These are phyloP conservation scores for Aquilaria malaccensis DNA, from an alignment of 345 rosid genomes.

Conservation along the genomic window DNA sequence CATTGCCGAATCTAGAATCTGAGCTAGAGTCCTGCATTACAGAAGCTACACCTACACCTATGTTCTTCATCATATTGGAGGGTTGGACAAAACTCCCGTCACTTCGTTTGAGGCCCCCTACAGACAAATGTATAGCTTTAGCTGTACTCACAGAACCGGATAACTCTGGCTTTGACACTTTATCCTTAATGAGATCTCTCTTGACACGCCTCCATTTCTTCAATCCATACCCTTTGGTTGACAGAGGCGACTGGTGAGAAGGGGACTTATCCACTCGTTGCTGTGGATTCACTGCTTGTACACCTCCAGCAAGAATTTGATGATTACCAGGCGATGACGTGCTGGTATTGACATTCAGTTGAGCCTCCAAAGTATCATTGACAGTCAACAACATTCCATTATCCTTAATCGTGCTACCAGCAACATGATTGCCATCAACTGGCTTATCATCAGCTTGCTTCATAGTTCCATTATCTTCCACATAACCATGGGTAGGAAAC, in stretches of 20 bases:
- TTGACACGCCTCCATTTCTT: slow-evolving; percentile 79
- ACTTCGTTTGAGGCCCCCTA: slow-evolving; percentile 29
- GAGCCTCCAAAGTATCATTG: slow-evolving; percentile 15
- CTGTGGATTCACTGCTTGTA: slow-evolving; percentile 12
- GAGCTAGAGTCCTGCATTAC: slow-evolving; percentile 26
- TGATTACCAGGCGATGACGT: slow-evolving; percentile 7
- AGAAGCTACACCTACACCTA: slow-evolving; percentile 27
- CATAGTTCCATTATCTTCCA: slow-evolving; percentile 39
- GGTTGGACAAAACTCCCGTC: slow-evolving; percentile 39
- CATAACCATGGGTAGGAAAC: slow-evolving; percentile 35
- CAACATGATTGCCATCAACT: slow-evolving; percentile 22
- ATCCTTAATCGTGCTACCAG: slow-evolving; percentile 14
- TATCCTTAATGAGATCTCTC: slow-evolving; percentile 58
- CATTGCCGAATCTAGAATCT: slow-evolving; percentile 47
- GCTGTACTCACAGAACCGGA: slow-evolving; percentile 37
- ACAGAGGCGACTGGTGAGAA: slow-evolving; percentile 25
- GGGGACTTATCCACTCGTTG: slow-evolving; percentile 19
- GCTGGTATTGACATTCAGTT: slow-evolving; percentile 13
- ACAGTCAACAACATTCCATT: slow-evolving; percentile 35
- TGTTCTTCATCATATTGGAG: slow-evolving; percentile 23
- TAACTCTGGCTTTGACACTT: slow-evolving; percentile 58
- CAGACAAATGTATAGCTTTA: slow-evolving; percentile 25
- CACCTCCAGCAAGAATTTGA: slow-evolving; percentile 15
- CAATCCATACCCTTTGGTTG: slow-evolving; percentile 56
- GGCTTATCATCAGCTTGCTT: slow-evolving; percentile 13